A percentile compares a stretch with the other conserved stretches of the same genome.
Evolutionary conservation across 108 stramenopile species (phyloP).

Genomic region (Schizochytrium sp.): DNA sequence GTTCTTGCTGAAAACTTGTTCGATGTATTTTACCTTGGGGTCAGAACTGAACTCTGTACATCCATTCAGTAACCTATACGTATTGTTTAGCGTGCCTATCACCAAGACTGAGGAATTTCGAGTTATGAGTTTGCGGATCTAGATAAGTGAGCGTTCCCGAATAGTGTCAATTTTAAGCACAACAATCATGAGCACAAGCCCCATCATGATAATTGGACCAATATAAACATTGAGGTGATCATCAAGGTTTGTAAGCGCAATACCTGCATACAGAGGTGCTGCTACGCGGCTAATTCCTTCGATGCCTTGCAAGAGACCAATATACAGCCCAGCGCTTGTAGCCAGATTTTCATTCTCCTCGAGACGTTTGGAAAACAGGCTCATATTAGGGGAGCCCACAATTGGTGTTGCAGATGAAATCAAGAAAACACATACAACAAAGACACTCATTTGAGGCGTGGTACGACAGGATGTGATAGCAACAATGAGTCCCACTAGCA

Average conservation of each 20-base stretch:
- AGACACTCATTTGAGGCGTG: not conserved
- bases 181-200: not conserved
- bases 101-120: not conserved
- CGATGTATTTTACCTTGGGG: no score
- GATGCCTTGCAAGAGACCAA: conserved; percentile 3
- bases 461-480: not conserved
- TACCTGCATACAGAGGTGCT: conserved; percentile 30
- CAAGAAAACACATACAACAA: conserved; percentile 7
- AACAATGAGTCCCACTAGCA: not conserved
- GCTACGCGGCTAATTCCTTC: not conserved
- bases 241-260: conserved; percentile 5
- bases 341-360: conserved; percentile 20
- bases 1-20: no score
- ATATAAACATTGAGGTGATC: conserved; percentile 31
- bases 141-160: conserved; percentile 7
- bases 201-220: not conserved
- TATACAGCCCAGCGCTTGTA: not conserved
- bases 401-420: not conserved
- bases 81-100: no score
- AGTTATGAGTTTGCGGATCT: not conserved
- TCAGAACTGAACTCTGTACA: no score
- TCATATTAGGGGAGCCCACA: conserved; percentile 45
- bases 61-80: no score
- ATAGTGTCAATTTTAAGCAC: not conserved
- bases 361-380: conserved; percentile 32